Evolutionary conservation across 768 basidiomycete species (phyloP).

Genomic region (Leccinum uliginosum): DNA sequence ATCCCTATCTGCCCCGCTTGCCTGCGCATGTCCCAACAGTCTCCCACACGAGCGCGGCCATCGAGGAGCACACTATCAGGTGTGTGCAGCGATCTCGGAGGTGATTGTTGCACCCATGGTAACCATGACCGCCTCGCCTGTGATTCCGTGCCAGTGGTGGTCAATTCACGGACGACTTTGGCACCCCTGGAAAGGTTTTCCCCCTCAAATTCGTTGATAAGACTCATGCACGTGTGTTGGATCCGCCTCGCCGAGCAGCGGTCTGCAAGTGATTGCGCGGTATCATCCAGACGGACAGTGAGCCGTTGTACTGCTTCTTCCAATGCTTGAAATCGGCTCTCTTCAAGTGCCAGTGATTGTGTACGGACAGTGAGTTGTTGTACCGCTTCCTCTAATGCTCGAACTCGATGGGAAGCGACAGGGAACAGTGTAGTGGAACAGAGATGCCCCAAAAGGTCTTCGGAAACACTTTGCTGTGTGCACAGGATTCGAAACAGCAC

Average conservation of each 20-base stretch:
- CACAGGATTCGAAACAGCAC: too few species aligned
- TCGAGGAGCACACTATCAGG: neutral
- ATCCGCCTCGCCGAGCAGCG: too few species aligned
- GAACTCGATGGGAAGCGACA: too few species aligned
- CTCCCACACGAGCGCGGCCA: too few species aligned
- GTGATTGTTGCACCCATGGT: neutral
- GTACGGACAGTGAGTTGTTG: too few species aligned
- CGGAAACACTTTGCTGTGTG: too few species aligned
- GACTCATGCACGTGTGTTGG: neutral
- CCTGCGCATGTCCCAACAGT: neutral
- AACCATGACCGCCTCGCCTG: neutral
- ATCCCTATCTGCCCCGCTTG: neutral
- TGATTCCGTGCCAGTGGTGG: neutral
- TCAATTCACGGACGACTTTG: neutral
- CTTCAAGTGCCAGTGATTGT: neutral
- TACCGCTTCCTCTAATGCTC: too few species aligned
- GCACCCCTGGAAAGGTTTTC: neutral
- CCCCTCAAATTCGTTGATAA: neutral
- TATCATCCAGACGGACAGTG: too few species aligned
- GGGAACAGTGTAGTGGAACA: too few species aligned
- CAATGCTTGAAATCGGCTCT: neutral
- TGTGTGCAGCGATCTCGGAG: neutral
- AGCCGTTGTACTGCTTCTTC: neutral
- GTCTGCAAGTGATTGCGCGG: too few species aligned
- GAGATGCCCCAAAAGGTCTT: too few species aligned